phyloP scores from a whole-genome alignment of 2,329 filamentous ascomycete genomes.

The Ophiostoma ulmi region DNA sequence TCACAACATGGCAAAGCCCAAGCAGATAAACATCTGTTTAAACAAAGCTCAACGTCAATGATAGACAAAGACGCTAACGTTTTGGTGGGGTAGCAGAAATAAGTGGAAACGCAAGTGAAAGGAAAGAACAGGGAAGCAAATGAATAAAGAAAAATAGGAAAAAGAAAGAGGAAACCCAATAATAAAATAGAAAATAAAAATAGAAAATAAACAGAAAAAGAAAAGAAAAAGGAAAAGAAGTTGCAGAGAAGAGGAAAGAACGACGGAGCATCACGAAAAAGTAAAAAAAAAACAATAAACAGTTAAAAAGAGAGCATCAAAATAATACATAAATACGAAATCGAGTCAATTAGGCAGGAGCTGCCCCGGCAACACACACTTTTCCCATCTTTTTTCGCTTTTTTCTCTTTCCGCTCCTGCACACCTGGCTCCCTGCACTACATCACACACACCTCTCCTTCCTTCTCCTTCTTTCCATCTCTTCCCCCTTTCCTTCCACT shows the following conservation, averaged over 20 bases:
- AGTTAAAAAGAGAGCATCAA: background rate
- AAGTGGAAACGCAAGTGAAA: background rate
- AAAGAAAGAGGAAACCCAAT: background rate
- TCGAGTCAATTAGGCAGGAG: slow-evolving; percentile 6
- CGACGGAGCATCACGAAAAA: background rate
- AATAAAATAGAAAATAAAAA: background rate
- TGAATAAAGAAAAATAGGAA: background rate
- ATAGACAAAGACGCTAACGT: background rate
- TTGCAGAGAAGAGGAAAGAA: background rate
- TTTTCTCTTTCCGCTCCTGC: background rate
- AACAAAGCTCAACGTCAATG: background rate
- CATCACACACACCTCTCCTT: slow-evolving; percentile 7
- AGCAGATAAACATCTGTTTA: background rate
- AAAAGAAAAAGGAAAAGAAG: background rate
- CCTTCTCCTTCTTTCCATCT: slow-evolving; percentile 9
- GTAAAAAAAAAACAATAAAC: background rate
- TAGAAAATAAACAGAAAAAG: background rate
- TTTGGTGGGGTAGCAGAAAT: background rate
- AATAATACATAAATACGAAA: background rate
- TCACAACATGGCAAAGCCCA: background rate
- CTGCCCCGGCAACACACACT: slow-evolving; percentile 14
- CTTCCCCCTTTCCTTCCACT: background rate
- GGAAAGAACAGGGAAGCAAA: background rate
- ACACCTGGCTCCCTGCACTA: background rate
- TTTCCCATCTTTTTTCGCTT: background rate